Evolutionary conservation across 768 basidiomycete species (phyloP).

Genomic region (Boletellus sp.): DNA sequence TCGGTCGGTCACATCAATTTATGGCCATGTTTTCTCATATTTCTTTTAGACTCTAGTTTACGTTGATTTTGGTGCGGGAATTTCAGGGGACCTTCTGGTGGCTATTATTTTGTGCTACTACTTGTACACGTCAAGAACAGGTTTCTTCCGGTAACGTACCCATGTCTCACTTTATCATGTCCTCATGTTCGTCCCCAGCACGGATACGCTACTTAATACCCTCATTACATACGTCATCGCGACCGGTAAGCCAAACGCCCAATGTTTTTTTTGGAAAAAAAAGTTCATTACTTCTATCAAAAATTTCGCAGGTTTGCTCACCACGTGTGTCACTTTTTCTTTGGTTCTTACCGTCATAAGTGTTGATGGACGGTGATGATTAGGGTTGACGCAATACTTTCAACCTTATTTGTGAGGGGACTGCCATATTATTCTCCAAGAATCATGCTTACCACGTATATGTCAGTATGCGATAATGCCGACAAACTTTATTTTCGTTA

Average conservation of each 20-base stretch:
- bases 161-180: neutral
- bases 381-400: slow-evolving; percentile 46
- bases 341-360: neutral
- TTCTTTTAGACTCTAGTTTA: slow-evolving; percentile 44
- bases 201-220: slow-evolving; percentile 44
- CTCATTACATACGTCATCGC: slow-evolving; percentile 52
- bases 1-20: slow-evolving; percentile 31
- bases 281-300: neutral
- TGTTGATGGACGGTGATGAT: neutral
- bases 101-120: slow-evolving; percentile 47
- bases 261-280: slow-evolving; percentile 4
- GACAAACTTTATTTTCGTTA: slow-evolving; percentile 49
- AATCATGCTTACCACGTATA: neutral
- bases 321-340: slow-evolving; percentile 30
- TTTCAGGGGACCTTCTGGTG: slow-evolving; percentile 48
- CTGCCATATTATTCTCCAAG: too few species aligned
- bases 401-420: slow-evolving; percentile 36
- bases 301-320: slow-evolving; percentile 35
- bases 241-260: slow-evolving; percentile 37
- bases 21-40: neutral
- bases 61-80: slow-evolving; percentile 46
- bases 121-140: slow-evolving; percentile 45
- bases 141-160: slow-evolving; percentile 40
- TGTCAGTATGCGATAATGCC: slow-evolving; percentile 47
- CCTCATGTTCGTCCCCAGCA: slow-evolving; percentile 31